A percentile compares a stretch with the other conserved stretches of the same genome.
Evolutionary conservation across 78 protist species (phyloP).

Genomic region (Chrysochromulina tobinii): DNA sequence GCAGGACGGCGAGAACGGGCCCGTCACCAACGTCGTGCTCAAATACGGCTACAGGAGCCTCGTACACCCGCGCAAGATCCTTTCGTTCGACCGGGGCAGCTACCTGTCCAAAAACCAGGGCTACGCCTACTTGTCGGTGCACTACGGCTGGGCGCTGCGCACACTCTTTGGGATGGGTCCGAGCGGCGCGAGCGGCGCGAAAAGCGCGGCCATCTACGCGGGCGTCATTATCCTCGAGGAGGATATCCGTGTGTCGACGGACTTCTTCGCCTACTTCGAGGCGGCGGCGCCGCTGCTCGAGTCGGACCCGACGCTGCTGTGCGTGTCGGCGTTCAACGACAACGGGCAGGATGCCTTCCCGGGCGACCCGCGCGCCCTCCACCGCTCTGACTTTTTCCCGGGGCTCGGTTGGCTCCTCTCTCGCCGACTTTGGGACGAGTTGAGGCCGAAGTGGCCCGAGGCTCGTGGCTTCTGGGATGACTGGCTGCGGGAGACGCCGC

Average conservation of each 20-base stretch:
- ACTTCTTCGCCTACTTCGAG: slow-evolving; percentile 76
- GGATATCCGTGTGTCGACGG: slow-evolving; percentile 55
- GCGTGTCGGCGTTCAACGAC: slow-evolving; percentile 89
- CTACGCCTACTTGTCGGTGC: slow-evolving; percentile 39
- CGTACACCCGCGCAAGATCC: background rate
- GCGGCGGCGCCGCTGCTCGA: slow-evolving; percentile 48
- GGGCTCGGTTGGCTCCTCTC: slow-evolving; percentile 88
- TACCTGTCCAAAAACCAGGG: background rate
- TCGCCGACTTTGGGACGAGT: slow-evolving; percentile 71
- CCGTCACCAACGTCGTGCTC: background rate
- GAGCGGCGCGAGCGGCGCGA: no score
- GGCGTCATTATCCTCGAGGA: slow-evolving; percentile 55
- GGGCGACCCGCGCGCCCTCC: slow-evolving; percentile 49
- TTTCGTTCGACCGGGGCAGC: background rate
- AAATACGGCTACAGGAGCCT: background rate
- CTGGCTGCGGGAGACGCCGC: slow-evolving; percentile 74
- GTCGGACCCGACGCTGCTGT: slow-evolving; percentile 53
- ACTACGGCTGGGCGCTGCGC: slow-evolving; percentile 55
- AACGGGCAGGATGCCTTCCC: slow-evolving; percentile 54
- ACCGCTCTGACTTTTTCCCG: slow-evolving; percentile 88
- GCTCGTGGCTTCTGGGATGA: slow-evolving; percentile 86
- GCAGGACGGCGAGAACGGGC: slow-evolving; percentile 11
- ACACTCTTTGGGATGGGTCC: slow-evolving; percentile 18
- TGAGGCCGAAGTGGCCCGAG: slow-evolving; percentile 70
- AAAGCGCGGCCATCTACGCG: background rate